Evolutionary conservation across 371 early-diverging fungal species (phyloP), one percentile per base, ranked within the genome.

Genomic region (Mortierella sp.): DNA sequence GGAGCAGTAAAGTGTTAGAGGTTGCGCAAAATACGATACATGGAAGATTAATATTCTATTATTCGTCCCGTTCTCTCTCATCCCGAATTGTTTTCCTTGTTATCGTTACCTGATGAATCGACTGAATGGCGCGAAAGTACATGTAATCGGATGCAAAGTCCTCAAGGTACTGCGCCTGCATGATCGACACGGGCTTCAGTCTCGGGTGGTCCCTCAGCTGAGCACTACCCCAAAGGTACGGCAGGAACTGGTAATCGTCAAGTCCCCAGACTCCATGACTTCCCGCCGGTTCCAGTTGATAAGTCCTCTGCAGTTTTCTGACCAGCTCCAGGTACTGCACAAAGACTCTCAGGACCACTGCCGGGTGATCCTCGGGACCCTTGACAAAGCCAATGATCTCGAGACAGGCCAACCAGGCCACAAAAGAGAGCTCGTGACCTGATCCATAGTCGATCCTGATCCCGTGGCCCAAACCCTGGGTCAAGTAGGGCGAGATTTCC

Each of bases 381-480:
- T 77, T 63, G 47, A 96, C 78, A 16, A 92, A 86, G 37, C 90
- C 93, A 47, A 97, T 81, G 74, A 93, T 86, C 43, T 91, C 88
- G 34, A 97, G 86, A 58, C 94, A 95, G 58, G 91, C 87, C 31
- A 99, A 87, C 90, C 96, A 99, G 9, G 95, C 94, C n/a, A 96
- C 85, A 85, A 99, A 99, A 66, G 94, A 94, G 22, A 98, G 89
- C 88, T 99, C 99, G 80, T 99, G 99, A 0, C 99, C 99, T 31
- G 97, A 97, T n/a, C 99, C 99, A 88, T 99, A 99, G 87, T 99
- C 99, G 41, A 99, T 95, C 50, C 99, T 92, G 5, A 93, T 94
- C 8, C 89, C 88, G 82, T 99, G 95, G 31, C 99, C 99, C 92
- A 99, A 99, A 61, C 93, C 89, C 64, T 91, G 90, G 4, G 79